These are phyloP conservation scores for Chrysophaeum taylorii DNA, from an alignment of 352 stramenopile genomes.

Conservation along the genomic window DNA sequence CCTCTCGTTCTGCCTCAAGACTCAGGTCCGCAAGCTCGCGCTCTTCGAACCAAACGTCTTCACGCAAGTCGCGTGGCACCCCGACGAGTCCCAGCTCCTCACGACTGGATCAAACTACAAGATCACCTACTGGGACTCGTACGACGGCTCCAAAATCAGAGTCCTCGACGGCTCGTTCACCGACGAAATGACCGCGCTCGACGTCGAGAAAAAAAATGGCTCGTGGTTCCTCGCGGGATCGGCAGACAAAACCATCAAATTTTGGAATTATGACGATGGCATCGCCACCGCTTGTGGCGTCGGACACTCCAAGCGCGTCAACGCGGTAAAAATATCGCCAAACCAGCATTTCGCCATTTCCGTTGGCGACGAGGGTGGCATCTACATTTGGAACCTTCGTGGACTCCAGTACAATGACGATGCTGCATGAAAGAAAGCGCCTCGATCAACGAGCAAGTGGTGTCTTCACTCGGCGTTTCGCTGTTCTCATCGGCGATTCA, in stretches of 20 bases:
- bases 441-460: too few species aligned
- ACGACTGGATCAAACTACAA: constrained; percentile 86
- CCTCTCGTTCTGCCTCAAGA: constrained; percentile 90
- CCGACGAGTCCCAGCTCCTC: constrained; percentile 87
- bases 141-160: constrained; percentile 80
- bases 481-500: too few species aligned
- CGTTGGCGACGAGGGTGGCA: constrained; percentile 79
- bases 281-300: constrained; percentile 66
- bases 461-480: too few species aligned
- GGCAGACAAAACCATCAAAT: constrained; percentile 75
- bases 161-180: constrained; percentile 75
- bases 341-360: constrained; percentile 80
- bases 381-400: constrained; percentile 90
- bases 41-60: constrained; percentile 93
- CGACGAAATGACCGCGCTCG: constrained; percentile 80
- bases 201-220: constrained; percentile 68
- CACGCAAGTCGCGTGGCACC: constrained; percentile 79
- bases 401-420: too few species aligned
- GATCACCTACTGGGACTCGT: constrained; percentile 91
- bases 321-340: constrained; percentile 77
- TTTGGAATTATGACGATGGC: constrained; percentile 93
- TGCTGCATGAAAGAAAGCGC: too few species aligned
- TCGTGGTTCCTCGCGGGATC: constrained; percentile 76
- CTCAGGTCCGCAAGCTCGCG: constrained; percentile 74
- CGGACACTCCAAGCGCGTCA: constrained; percentile 83